A percentile compares a stretch with the other conserved stretches of the same genome.
These are phyloP conservation scores for Geranomyces variabilis DNA, from an alignment of 192 early-diverging fungal genomes.

Conservation along the genomic window DNA sequence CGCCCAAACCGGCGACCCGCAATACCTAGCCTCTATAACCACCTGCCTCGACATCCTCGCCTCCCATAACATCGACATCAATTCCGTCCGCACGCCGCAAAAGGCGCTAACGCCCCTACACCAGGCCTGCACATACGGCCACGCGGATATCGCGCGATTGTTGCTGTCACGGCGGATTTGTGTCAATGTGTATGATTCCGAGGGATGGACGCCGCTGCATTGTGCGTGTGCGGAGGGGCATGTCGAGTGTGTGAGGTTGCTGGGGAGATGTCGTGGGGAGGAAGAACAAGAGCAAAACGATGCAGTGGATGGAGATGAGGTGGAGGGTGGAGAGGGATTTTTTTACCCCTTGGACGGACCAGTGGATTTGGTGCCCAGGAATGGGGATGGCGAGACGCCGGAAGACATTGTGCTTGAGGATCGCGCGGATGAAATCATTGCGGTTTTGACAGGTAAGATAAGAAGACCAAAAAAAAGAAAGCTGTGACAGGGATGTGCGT, in stretches of 20 bases:
- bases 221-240: slow-evolving; percentile 71
- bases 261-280: slow-evolving; percentile 44
- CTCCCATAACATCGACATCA: slow-evolving; percentile 37
- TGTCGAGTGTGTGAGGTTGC: slow-evolving; percentile 50
- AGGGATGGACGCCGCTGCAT: slow-evolving; percentile 73
- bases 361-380: slow-evolving; percentile 45
- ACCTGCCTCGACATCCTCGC: not conserved
- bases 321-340: slow-evolving; percentile 1
- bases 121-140: slow-evolving; percentile 60
- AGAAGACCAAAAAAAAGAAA: too few species aligned
- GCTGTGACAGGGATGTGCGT: not conserved
- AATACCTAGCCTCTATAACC: slow-evolving; percentile 12
- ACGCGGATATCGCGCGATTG: slow-evolving; percentile 38
- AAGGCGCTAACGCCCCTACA: slow-evolving; percentile 56
- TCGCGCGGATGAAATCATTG: slow-evolving; percentile 33
- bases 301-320: slow-evolving; percentile 1
- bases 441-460: slow-evolving; percentile 32
- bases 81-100: slow-evolving; percentile 41
- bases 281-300: too few species aligned
- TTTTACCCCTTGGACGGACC: slow-evolving; percentile 50
- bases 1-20: slow-evolving; percentile 12
- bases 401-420: slow-evolving; percentile 46
- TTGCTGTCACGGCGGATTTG: slow-evolving; percentile 34
- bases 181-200: slow-evolving; percentile 51
- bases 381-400: slow-evolving; percentile 49